These are phyloP conservation scores for Ophiognomonia clavigignenti-juglandacearum DNA, from an alignment of 2,329 filamentous ascomycete species.

Conservation along the genomic window DNA sequence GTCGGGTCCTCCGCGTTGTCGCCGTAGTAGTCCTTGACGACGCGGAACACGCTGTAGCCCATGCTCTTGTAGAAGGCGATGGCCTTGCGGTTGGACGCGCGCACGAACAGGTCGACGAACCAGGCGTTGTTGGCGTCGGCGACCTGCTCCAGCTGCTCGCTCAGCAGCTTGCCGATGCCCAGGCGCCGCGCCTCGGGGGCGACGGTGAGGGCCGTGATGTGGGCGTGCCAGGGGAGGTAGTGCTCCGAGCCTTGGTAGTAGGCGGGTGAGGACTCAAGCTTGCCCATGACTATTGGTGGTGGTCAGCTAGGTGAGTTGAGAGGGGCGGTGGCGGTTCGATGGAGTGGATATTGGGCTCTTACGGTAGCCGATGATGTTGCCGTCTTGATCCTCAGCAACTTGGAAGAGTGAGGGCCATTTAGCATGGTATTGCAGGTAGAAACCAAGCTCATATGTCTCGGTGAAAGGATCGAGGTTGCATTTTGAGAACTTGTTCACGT, in stretches of 20 bases:
- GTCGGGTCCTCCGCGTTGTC: conserved; percentile 68
- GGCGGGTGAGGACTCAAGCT: conserved; percentile 81
- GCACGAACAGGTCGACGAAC: conserved; percentile 95
- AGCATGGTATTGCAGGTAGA: conserved; percentile 93
- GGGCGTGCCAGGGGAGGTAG: conserved; percentile 98
- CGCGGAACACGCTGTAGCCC: conserved; percentile 86
- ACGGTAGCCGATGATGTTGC: conserved; percentile 96
- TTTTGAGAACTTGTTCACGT: conserved; percentile 84
- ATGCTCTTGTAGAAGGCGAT: conserved; percentile 85
- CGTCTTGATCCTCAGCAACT: conserved; percentile 78
- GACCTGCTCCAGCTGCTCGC: conserved; percentile 73
- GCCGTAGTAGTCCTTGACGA: conserved; percentile 89
- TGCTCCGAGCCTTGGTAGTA: conserved; percentile 72
- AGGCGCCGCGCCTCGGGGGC: conserved; percentile 79
- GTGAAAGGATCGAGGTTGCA: conserved; percentile 95
- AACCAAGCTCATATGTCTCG: conserved; percentile 94
- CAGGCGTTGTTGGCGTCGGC: conserved; percentile 80
- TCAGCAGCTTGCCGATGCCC: conserved; percentile 81
- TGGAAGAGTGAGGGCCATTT: conserved; percentile 95
- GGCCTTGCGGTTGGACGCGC: conserved; percentile 81
- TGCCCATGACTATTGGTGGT: conserved; percentile 75
- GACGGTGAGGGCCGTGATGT: conserved; percentile 94
- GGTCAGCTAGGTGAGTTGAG: conserved; percentile 23
- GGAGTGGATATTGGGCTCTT: conserved; percentile 34
- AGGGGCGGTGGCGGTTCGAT: not conserved